phyloP scores from a whole-genome alignment of 1,284 basidiomycete species.

The Boletellus sp. region DNA sequence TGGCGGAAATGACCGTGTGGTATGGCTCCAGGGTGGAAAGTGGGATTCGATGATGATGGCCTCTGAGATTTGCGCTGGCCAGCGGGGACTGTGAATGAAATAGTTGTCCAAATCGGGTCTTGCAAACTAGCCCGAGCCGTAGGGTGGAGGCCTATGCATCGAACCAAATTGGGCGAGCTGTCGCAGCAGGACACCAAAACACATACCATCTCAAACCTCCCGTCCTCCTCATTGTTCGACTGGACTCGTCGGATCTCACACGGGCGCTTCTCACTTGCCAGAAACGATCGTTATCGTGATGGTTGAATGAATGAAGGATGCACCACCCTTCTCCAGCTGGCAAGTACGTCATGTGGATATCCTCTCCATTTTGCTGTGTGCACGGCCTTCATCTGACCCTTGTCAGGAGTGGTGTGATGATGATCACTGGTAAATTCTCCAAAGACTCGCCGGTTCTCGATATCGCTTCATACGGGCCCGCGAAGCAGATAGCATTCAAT shows the following conservation, averaged over 20 bases:
- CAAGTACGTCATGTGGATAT: neutral
- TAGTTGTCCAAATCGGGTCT: no score
- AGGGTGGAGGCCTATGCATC: no score
- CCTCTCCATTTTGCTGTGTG: neutral
- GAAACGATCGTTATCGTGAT: neutral
- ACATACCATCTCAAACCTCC: neutral
- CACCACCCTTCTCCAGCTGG: neutral
- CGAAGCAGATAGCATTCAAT: constrained; percentile 15
- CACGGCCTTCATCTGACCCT: neutral
- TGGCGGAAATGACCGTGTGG: neutral
- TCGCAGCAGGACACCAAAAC: neutral
- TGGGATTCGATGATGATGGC: no score
- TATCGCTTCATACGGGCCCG: neutral
- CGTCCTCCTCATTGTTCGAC: constrained; percentile 13
- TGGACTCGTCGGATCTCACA: constrained; percentile 4
- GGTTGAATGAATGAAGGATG: neutral
- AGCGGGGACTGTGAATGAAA: no score
- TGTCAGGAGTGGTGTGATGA: neutral
- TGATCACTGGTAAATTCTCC: neutral
- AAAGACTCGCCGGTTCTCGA: constrained; percentile 12
- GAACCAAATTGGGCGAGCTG: no score
- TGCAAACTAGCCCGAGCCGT: no score
- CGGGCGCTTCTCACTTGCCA: constrained; percentile 1
- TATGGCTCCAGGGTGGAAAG: no score
- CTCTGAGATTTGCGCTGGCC: no score